A percentile compares a stretch with the other conserved stretches of the same genome.
phyloP scores from a whole-genome alignment of 345 rosid species.

The Eucalyptus cladocalyx region DNA sequence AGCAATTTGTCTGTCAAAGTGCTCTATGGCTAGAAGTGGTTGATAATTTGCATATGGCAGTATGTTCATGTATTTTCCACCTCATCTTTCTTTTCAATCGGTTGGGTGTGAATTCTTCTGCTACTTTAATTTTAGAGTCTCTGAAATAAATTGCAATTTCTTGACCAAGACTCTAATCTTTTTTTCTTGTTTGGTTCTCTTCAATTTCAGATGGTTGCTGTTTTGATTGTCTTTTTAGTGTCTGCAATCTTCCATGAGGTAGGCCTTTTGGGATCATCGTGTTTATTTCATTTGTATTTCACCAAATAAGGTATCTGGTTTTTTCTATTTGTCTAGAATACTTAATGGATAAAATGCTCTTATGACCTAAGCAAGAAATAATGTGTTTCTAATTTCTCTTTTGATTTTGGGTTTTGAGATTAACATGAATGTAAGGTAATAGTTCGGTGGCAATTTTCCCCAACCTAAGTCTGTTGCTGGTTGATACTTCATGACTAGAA shows the following conservation, averaged over 20 bases:
- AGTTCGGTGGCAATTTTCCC: background rate
- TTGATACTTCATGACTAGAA: background rate
- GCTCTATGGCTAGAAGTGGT: background rate
- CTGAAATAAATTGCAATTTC: background rate
- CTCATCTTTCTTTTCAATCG: background rate
- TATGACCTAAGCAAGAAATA: background rate
- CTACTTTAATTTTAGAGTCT: background rate
- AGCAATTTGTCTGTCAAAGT: background rate
- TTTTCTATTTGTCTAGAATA: background rate
- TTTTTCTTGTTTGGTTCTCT: background rate
- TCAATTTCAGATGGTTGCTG: constrained; percentile 49
- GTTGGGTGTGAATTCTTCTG: background rate
- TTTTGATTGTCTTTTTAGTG: constrained; percentile 64
- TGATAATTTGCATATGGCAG: background rate
- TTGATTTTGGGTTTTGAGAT: background rate
- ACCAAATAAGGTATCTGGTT: background rate
- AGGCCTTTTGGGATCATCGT: background rate
- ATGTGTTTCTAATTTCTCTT: background rate
- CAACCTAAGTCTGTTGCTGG: background rate
- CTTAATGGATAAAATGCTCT: background rate
- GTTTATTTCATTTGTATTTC: background rate
- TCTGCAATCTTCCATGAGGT: constrained; percentile 99
- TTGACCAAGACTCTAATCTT: background rate
- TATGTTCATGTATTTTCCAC: background rate
- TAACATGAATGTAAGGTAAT: background rate